Base-by-base conservation (phyloP, 1,284 basidiomycete species). In the Polyporus tsugae region DNA sequence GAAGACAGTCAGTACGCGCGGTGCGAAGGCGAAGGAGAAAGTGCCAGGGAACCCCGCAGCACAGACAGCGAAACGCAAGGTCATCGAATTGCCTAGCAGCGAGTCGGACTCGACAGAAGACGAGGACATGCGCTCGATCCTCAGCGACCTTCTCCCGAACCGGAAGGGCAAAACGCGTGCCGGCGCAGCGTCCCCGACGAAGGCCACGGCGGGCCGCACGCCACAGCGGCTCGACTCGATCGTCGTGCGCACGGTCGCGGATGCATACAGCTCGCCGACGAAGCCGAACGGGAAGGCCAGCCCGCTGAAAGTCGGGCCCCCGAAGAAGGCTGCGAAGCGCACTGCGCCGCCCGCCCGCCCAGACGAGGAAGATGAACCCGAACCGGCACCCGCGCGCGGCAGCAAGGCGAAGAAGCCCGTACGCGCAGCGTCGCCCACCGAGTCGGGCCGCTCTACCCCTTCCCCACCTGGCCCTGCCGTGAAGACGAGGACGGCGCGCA, bases 211-310 rank as follows among this genome's bases (percentile, higher is more conserved):
- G 19, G 53, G 62, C 15, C 55, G 57, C 25, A 67, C 69, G 0
- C 72, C 73, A 0, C 64, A 66, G 17, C 55, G 65, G 29, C 44
- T 68, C 9, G 70, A 73, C 15, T 73, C 75, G 2, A 72, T 75
- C 9, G 42, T 74, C 13, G 66, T 74, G 39, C 74, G 72, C 29
- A 74, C 71, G 4, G 67, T 76, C 38, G 67, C 65, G 42, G 67
- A 72, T 17, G 71, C 67, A 9, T 69, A 72, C 10, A 36, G 60
- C 53, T 71, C 72, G 39, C 70, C 73, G 7, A 46, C 65, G 5
- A 73, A 62, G 64, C 66, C 49, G 46, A 64, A 61, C 44, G 69
- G 64, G 38, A 67, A 67, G 59, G n/a, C 44, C 17, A 59, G 46
- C 19, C 44, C 67, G 6, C 57, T 60, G 19, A 70, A 68, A 25